Base-by-base conservation (phyloP, 139 green algal species). In the Chlorella sp. region DNA sequence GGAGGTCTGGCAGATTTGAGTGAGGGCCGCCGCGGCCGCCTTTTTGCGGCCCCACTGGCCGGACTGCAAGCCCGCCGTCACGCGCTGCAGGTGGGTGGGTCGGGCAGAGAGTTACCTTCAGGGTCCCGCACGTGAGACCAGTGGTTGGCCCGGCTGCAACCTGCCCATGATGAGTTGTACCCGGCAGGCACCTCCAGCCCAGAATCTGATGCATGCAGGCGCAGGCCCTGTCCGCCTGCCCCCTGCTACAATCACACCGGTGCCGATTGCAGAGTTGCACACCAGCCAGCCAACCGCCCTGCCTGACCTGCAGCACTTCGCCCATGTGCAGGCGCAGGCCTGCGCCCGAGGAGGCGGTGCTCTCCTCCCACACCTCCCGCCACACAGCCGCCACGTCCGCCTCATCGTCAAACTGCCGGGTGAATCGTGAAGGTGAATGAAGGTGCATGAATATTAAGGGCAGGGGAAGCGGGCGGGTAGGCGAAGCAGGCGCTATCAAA, bases 351-450 rank as follows among this genome's bases (percentile, higher is more conserved):
- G 90, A 93, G 80, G 86, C 89, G 13, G 90, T 89, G 62, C 89
- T 87, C 84, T 97, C 93, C 84, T 94, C 92, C 94, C 94, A 97
- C 60, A 95, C 92, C 62, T 94, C 89, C 9, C 36, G 80, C 94
- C 95, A 98, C 38, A 93, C 72, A 1, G 73, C 86, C 9, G 90
- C 92, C 56, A 95, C 92, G 8, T 89, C 81, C 19, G 56, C 69
- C 36, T 94, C 88, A 30, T 92, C 89, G 80, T 97, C 93, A 64
- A 91, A 89, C 54, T 91, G 84, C 86, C 58, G 36, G 13, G 54
- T n/a, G n/a, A n/a, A n/a, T n/a, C n/a, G n/a, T n/a, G n/a, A n/a
- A n/a, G n/a, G n/a, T n/a, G n/a, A n/a, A n/a, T n/a, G n/a, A n/a
- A n/a, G n/a, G n/a, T n/a, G n/a, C n/a, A n/a, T n/a, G n/a, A n/a